Conservation (phyloP, 2,329 filamentous ascomycete genomes). For the Mycocentrospora acerina region DNA sequence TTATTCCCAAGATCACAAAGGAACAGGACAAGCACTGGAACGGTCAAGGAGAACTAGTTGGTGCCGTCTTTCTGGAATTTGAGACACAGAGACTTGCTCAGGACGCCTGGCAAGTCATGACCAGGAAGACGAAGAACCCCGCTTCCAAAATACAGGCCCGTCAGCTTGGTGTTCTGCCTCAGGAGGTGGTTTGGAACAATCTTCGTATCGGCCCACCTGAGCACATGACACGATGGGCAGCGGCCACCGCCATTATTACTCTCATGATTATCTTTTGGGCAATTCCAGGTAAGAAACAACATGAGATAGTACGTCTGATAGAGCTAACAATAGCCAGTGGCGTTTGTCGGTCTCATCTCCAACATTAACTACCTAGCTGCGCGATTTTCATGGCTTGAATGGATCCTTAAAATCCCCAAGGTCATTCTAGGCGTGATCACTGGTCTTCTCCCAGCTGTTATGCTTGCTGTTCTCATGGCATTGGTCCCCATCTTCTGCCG, state of each 20-base stretch:
- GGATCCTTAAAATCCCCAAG: constrained; percentile 45
- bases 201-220: constrained; percentile 42
- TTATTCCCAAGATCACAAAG: constrained; percentile 69
- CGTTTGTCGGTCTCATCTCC: constrained; percentile 47
- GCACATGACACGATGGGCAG: constrained; percentile 29
- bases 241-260: constrained; percentile 43
- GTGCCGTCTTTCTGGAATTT: constrained; percentile 88
- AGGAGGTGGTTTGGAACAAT: constrained; percentile 52
- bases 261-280: constrained; percentile 50
- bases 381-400: constrained; percentile 42
- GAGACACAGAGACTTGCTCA: constrained; percentile 79
- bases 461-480: constrained; percentile 48
- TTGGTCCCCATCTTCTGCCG: constrained; percentile 48
- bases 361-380: constrained; percentile 48
- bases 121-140: constrained; percentile 37
- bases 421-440: constrained; percentile 49
- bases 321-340: constrained; percentile 31
- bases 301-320: background rate
- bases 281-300: constrained; percentile 34
- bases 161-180: constrained; percentile 47
- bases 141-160: constrained; percentile 42
- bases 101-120: constrained; percentile 71
- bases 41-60: constrained; percentile 66
- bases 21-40: constrained; percentile 67
- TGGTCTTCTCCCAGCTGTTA: constrained; percentile 46